A percentile compares a stretch with the other conserved stretches of the same genome.
These are phyloP conservation scores for Solioccasus polychromus DNA, from an alignment of 768 basidiomycete genomes.

Conservation along the genomic window DNA sequence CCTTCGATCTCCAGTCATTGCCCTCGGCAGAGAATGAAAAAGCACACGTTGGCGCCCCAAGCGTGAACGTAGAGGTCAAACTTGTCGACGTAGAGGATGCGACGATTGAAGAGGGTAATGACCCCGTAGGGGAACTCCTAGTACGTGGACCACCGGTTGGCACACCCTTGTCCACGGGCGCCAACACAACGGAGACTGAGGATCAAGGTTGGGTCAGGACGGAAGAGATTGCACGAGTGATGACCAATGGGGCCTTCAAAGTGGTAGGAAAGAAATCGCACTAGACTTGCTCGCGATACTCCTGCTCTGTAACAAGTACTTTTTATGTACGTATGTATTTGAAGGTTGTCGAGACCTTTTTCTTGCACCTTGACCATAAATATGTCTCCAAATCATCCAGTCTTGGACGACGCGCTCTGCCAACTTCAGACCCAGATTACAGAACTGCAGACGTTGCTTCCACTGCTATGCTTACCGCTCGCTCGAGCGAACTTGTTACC, in stretches of 20 bases:
- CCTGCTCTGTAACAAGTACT: too few relatives aligned
- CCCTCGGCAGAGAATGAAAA: slow-evolving; percentile 34
- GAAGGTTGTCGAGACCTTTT: not conserved
- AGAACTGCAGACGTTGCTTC: slow-evolving; percentile 50
- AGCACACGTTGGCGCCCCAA: slow-evolving; percentile 71
- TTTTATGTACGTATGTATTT: too few relatives aligned
- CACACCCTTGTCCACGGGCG: slow-evolving; percentile 32
- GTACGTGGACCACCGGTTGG: slow-evolving; percentile 78
- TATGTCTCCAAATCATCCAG: slow-evolving; percentile 6
- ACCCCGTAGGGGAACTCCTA: slow-evolving; percentile 59
- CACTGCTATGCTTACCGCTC: slow-evolving; percentile 58
- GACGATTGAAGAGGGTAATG: slow-evolving; percentile 58
- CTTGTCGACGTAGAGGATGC: slow-evolving; percentile 68
- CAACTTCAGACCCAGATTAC: slow-evolving; percentile 46
- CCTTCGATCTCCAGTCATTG: slow-evolving; percentile 81
- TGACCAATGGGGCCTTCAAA: slow-evolving; percentile 67
- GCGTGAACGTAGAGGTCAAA: slow-evolving; percentile 82
- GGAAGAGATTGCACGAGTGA: slow-evolving; percentile 44
- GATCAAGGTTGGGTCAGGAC: slow-evolving; percentile 44
- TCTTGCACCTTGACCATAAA: slow-evolving; percentile 1
- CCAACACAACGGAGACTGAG: slow-evolving; percentile 39
- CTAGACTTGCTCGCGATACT: too few relatives aligned
- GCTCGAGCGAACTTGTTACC: slow-evolving; percentile 57
- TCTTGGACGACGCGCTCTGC: slow-evolving; percentile 37
- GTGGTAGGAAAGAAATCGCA: slow-evolving; percentile 18